Conservation (phyloP, 2,329 filamentous ascomycete genomes). For the Alternaria triticina region DNA sequence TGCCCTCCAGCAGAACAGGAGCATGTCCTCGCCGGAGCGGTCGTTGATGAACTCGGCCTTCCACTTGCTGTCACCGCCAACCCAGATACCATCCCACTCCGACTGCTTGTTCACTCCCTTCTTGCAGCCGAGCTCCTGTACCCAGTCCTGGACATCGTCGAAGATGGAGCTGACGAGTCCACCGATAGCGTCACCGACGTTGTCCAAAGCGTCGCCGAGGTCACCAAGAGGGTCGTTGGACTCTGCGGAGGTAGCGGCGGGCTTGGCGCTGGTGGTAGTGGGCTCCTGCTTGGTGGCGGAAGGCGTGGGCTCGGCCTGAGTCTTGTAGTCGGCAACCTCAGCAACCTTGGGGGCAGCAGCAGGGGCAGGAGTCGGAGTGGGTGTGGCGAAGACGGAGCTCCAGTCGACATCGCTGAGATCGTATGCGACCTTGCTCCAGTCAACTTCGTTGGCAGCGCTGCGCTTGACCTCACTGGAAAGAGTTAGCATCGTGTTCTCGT, state of each 20-base stretch:
- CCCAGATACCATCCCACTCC: constrained; percentile 43
- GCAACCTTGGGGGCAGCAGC: constrained; percentile 9
- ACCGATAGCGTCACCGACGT: constrained; percentile 12
- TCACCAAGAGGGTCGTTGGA: constrained; percentile 2
- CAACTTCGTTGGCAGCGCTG: constrained; percentile 24
- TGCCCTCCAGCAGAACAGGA: constrained; percentile 48
- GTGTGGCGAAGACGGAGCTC: constrained; percentile 25
- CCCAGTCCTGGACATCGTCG: constrained; percentile 27
- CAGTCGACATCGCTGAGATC: constrained; percentile 38
- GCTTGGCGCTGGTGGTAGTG: constrained; percentile 7
- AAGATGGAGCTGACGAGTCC: constrained; percentile 16
- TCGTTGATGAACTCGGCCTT: constrained; percentile 47
- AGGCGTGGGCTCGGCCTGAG: constrained; percentile 15
- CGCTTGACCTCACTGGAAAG: constrained; percentile 40
- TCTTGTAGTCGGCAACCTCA: constrained; percentile 17
- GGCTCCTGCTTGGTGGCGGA: constrained; percentile 2
- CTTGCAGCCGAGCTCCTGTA: constrained; percentile 27
- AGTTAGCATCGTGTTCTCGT: constrained; percentile 11
- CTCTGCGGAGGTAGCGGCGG: constrained; percentile 1
- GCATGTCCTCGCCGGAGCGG: constrained; percentile 30
- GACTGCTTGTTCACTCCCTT: constrained; percentile 37
- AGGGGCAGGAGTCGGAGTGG: constrained; percentile 15
- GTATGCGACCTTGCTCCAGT: constrained; percentile 39
- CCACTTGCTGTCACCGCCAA: constrained; percentile 44
- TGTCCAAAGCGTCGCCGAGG: neutral